Evolutionary conservation across 208 protist species (phyloP).

Genomic region (Naegleria lovaniensis): DNA sequence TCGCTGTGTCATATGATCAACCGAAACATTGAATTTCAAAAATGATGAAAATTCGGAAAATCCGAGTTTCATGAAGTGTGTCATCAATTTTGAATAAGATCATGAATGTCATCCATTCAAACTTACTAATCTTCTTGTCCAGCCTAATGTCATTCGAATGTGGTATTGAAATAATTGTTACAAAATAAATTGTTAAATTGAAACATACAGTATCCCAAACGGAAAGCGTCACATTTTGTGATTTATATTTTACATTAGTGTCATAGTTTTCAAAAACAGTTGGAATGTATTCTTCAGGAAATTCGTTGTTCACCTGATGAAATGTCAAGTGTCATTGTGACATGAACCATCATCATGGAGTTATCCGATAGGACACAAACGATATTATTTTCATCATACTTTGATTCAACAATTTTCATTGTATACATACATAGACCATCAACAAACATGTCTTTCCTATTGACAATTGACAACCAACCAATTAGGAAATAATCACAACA

Average conservation of each 20-base stretch:
- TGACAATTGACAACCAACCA: neutral
- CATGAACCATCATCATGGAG: too few relatives aligned
- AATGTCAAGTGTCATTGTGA: neutral
- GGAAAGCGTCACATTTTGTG: neutral
- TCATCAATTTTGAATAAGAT: too few relatives aligned
- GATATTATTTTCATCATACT: too few relatives aligned
- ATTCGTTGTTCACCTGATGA: neutral
- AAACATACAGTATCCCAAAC: constrained; percentile 19
- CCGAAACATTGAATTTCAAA: too few relatives aligned
- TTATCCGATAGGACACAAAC: too few relatives aligned
- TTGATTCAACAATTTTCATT: neutral
- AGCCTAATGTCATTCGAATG: neutral
- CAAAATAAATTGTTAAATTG: neutral
- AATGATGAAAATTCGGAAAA: too few relatives aligned
- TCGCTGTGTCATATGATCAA: neutral
- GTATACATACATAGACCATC: neutral
- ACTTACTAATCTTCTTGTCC: constrained; percentile 1
- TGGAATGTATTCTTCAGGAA: constrained; percentile 22
- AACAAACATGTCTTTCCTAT: neutral
- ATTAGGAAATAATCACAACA: neutral
- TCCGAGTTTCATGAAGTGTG: too few relatives aligned
- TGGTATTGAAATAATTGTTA: neutral
- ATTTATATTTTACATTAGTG: neutral
- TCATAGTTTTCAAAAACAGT: constrained; percentile 17
- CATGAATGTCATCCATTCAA: too few relatives aligned